These are phyloP conservation scores for Aspergillus melleus DNA, from an alignment of 2,329 filamentous ascomycete species.

Conservation along the genomic window DNA sequence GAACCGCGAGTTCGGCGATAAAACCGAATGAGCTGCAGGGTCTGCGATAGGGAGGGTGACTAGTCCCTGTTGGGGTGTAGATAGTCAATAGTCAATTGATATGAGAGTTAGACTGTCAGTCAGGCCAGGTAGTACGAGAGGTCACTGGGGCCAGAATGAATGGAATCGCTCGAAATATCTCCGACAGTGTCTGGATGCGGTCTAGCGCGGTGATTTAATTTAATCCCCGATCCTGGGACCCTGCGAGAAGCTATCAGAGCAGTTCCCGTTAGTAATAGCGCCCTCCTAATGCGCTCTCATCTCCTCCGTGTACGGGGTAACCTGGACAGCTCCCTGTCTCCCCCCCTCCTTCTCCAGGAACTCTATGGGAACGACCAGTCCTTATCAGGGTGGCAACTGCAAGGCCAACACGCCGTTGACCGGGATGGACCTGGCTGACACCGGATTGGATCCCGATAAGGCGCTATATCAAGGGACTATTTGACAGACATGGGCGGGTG, in stretches of 20 bases:
- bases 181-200: not conserved
- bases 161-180: not conserved
- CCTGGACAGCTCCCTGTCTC: not conserved
- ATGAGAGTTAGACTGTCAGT: too few species aligned
- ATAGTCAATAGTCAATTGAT: too few species aligned
- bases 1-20: slow-evolving; percentile 7
- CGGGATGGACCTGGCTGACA: not conserved
- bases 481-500: not conserved
- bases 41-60: not conserved
- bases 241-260: not conserved
- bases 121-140: not conserved
- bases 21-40: not conserved
- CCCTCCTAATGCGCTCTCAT: not conserved
- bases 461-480: not conserved
- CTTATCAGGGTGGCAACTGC: too few species aligned
- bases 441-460: not conserved
- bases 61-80: too few species aligned
- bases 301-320: not conserved
- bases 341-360: not conserved
- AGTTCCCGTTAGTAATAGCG: not conserved
- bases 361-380: not conserved
- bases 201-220: not conserved
- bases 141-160: not conserved
- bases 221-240: not conserved
- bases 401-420: too few species aligned